These are phyloP conservation scores for Saccharata proteae DNA, from an alignment of 2,329 filamentous ascomycete species.

Conservation along the genomic window DNA sequence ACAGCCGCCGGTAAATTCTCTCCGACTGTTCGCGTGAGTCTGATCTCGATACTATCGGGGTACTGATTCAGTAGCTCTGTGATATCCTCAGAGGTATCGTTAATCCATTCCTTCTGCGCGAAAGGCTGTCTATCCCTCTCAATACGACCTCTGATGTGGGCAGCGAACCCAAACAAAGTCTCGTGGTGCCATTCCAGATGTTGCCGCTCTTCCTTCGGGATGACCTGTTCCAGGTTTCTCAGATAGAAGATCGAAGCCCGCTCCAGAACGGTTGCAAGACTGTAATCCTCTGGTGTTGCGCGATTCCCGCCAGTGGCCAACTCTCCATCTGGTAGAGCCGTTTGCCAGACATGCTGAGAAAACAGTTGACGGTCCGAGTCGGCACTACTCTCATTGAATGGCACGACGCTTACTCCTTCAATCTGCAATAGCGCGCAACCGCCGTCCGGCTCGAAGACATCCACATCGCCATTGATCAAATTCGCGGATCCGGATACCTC, in stretches of 20 bases:
- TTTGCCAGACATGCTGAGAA: background rate
- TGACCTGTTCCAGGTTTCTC: background rate
- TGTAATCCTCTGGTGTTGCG: background rate
- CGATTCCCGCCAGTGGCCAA: background rate
- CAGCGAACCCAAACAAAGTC: background rate
- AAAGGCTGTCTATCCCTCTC: background rate
- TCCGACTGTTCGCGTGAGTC: background rate
- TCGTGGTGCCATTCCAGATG: background rate
- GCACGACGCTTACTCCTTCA: background rate
- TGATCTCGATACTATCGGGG: background rate
- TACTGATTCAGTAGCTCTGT: background rate
- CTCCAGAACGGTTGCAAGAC: background rate
- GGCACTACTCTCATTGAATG: background rate
- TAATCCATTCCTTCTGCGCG: background rate
- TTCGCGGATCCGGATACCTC: background rate
- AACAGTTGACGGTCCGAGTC: background rate
- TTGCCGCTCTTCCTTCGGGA: background rate
- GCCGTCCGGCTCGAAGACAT: background rate
- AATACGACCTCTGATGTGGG: background rate
- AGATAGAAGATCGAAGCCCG: background rate
- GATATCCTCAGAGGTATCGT: slow-evolving; percentile 1
- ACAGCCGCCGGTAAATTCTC: background rate
- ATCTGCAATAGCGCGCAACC: background rate
- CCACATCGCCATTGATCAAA: background rate
- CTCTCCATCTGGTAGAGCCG: background rate